Base-by-base conservation (phyloP, 2,329 filamentous ascomycete species). In the Pseudogymnoascus sp. region DNA sequence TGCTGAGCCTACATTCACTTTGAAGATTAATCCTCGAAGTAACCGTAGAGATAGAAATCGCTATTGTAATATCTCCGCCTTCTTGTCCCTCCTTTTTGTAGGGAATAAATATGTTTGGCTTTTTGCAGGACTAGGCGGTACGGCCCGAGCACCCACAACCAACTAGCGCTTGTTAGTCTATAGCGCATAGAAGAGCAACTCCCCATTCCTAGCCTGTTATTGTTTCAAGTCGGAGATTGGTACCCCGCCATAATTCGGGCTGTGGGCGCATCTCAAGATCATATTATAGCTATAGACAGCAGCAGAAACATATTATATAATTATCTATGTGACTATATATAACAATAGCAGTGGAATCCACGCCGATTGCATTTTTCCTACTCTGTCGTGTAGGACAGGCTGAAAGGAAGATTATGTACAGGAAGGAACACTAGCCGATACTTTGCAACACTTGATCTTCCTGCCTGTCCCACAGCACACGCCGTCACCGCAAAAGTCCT, bases 301-400 rank as follows among this genome's bases (percentile, higher is more conserved):
- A 18, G 25, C 8, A 53, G n/a, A 33, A 53, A 30, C 9, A 53
- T 14, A 33, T 53, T 53, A 53, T 53, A 33, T 33, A 50, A 18
- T 33, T 43, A 12, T 53, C 30, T 33, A 33, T 33, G 30, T 33
- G n/a, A 33, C 8, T 33, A 33, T 53, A 18, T 57, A 94, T 79
- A 71, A 94, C 89, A 73, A 94, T 78, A 63, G 89, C 89, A n/a
- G 81, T 79, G 18, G 30, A 33, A 7, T 33, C 30, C 9, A 33
- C 79, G 62, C 75, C 74, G 14, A 28, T 15, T 50, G n/a, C 25
- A 30, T 20, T 15, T 28, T 28, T 50, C 25, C 28, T 14, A 33
- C 25, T 50, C 3, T 12, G 43, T 50, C 9, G 8, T 53, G n/a
- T n/a, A 9, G 25, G 39, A 14, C 39, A 43, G 11, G 18, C 39